Base-by-base conservation (phyloP, 148 eudicot genomes). In the Simmondsia chinensis region DNA sequence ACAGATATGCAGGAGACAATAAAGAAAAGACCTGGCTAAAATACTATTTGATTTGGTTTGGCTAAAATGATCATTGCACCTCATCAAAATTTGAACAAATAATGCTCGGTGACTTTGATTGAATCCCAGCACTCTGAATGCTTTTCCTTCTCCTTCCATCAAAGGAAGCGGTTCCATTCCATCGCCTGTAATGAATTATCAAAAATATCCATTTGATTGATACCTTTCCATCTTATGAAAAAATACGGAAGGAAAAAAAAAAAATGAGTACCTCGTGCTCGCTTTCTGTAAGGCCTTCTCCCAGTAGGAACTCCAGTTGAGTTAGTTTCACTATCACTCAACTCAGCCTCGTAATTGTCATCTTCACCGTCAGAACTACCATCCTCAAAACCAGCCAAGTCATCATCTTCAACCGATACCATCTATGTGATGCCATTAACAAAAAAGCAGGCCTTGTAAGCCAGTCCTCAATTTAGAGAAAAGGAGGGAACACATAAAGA, bases 131-230 rank as follows among this genome's bases (percentile, higher is more conserved):
- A 91, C 89, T 56, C 96, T 73, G 17, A 86, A 70, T 6, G 83
- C 77, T 60, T 62, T 86, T 39, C 99, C 99, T 79, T 91, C 95
- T 40, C 99, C 96, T 69, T 86, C 95, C 95, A 91, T 82, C 61
- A 91, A 63, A 16, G 96, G 99, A 61, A 61, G 79, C 20, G 72
- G 51, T 39, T 68, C 95, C 32, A 65, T 32, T 38, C 61, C 64
- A 37, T 91, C 88, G 64, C 61, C 94, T 76, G 76, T 57, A 60
- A 55, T 44, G 46, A 48, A 45, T 20, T 28, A 17, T 16, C 26
- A 45, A 21, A 60, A 22, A 63, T 12, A 19, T 2, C n/a, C 21
- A 11, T 28, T 18, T 11, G 47, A 29, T 50, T 11, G 52, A 37
- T 50, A 44, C n/a, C n/a, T n/a, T n/a, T n/a, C n/a, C n/a, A n/a